Evolutionary conservation across 192 early-diverging fungal species (phyloP).

Genomic region (Coemansia sp.): DNA sequence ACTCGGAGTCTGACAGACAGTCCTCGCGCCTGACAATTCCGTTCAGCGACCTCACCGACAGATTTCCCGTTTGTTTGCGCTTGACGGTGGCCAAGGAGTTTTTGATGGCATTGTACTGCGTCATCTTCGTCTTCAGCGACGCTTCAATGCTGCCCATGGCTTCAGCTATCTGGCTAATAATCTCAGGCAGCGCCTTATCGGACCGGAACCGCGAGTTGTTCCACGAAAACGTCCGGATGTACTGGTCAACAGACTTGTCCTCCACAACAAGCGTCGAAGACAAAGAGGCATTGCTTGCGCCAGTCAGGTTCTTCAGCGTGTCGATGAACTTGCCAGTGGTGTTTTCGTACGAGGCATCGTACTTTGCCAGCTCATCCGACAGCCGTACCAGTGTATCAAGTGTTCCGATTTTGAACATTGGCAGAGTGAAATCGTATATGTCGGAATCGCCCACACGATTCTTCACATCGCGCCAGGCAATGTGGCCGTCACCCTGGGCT

Average conservation of each 20-base stretch:
- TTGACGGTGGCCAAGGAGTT: conserved; percentile 78
- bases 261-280: conserved; percentile 25
- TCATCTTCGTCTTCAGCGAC: conserved; percentile 89
- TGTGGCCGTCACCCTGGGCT: conserved; percentile 72
- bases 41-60: conserved; percentile 83
- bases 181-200: conserved; percentile 89
- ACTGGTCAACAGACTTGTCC: conserved; percentile 78
- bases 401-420: conserved; percentile 87
- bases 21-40: conserved; percentile 92
- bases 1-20: conserved; percentile 91
- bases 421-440: conserved; percentile 79
- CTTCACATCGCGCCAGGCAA: conserved; percentile 43
- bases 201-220: conserved; percentile 94
- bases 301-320: conserved; percentile 69
- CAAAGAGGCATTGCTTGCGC: conserved; percentile 8
- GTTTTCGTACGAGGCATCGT: conserved; percentile 75
- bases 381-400: conserved; percentile 90
- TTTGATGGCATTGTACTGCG: conserved; percentile 83
- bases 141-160: conserved; percentile 86
- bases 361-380: conserved; percentile 93
- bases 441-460: conserved; percentile 69
- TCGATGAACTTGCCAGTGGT: conserved; percentile 83
- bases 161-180: conserved; percentile 76
- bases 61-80: conserved; percentile 83
- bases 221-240: conserved; percentile 88